Evolutionary conservation across 129 eudicot species (phyloP).

Genomic region (Chrysanthemum makinoi): DNA sequence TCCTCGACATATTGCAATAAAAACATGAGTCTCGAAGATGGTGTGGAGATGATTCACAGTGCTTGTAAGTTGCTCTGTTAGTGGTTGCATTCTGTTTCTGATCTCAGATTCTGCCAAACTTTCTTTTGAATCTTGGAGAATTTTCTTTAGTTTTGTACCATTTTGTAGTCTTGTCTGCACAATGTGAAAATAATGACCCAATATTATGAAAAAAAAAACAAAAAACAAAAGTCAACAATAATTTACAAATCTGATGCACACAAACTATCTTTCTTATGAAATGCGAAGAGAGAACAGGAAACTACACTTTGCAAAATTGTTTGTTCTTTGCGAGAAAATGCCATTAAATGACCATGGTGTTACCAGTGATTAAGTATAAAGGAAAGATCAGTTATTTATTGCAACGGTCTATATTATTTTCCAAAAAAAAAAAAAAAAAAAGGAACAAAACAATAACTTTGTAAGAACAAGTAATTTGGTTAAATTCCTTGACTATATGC

Average conservation of each 20-base stretch:
- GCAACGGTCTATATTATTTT: not conserved
- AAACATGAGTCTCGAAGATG: slow-evolving; percentile 59
- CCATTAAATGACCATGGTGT: too few species aligned
- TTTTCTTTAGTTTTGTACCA: slow-evolving; percentile 69
- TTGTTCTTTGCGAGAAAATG: too few species aligned
- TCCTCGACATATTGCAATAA: slow-evolving; percentile 68
- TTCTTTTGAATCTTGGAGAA: slow-evolving; percentile 74
- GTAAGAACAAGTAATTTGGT: not conserved
- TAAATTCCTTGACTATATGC: too few species aligned
- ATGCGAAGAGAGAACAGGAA: too few species aligned
- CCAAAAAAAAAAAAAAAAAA: not conserved
- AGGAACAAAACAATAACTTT: not conserved
- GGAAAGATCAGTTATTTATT: too few species aligned
- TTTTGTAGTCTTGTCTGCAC: slow-evolving; percentile 62
- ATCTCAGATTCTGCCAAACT: slow-evolving; percentile 60
- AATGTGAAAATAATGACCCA: slow-evolving; percentile 12
- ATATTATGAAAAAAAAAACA: not conserved
- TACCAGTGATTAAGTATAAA: too few species aligned
- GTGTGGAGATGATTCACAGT: slow-evolving; percentile 65
- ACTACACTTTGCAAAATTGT: too few species aligned
- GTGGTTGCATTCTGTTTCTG: slow-evolving; percentile 65
- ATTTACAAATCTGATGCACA: not conserved
- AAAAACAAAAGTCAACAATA: not conserved
- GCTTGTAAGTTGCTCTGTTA: slow-evolving; percentile 55
- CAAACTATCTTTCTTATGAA: too few species aligned